Conservation (phyloP, 2,329 filamentous ascomycete genomes). For the Ophiostoma novo-ulmi region DNA sequence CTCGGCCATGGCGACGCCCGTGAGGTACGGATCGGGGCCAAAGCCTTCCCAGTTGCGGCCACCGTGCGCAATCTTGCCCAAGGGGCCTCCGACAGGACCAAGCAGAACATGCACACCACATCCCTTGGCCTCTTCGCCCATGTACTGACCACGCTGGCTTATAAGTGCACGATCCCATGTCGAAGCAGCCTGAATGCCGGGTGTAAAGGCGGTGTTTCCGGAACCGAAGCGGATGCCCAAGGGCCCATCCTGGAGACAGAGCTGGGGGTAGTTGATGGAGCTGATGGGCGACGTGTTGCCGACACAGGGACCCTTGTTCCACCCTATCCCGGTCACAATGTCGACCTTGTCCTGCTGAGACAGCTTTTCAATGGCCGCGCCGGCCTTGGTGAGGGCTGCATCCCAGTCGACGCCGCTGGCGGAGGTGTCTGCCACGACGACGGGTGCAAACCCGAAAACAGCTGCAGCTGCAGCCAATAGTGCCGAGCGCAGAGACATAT, state of each 20-base stretch:
- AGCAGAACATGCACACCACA: slow-evolving; percentile 33
- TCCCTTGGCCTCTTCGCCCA: slow-evolving; percentile 63
- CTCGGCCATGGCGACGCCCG: slow-evolving; percentile 57
- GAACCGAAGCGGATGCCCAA: slow-evolving; percentile 68
- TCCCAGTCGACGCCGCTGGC: slow-evolving; percentile 48
- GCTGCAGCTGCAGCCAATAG: slow-evolving; percentile 29
- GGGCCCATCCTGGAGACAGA: slow-evolving; percentile 78
- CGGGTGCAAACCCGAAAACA: background rate
- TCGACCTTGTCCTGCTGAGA: slow-evolving; percentile 72
- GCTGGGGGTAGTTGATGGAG: slow-evolving; percentile 59
- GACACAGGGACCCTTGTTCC: slow-evolving; percentile 63
- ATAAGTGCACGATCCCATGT: slow-evolving; percentile 77
- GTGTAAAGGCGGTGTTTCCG: slow-evolving; percentile 70
- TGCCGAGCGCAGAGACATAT: slow-evolving; percentile 22
- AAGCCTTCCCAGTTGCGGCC: slow-evolving; percentile 84
- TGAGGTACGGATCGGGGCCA: slow-evolving; percentile 69
- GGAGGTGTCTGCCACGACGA: slow-evolving; percentile 7
- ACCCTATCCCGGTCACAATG: slow-evolving; percentile 71
- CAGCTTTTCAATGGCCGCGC: slow-evolving; percentile 61
- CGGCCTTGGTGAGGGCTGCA: slow-evolving; percentile 65
- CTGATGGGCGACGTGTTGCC: slow-evolving; percentile 55
- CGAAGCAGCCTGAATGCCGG: slow-evolving; percentile 70
- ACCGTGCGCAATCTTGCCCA: slow-evolving; percentile 67
- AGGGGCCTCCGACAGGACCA: slow-evolving; percentile 62
- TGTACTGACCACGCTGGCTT: slow-evolving; percentile 60